phyloP scores from a whole-genome alignment of 139 green algal genomes.

The Astrephomene gubernaculifera region DNA sequence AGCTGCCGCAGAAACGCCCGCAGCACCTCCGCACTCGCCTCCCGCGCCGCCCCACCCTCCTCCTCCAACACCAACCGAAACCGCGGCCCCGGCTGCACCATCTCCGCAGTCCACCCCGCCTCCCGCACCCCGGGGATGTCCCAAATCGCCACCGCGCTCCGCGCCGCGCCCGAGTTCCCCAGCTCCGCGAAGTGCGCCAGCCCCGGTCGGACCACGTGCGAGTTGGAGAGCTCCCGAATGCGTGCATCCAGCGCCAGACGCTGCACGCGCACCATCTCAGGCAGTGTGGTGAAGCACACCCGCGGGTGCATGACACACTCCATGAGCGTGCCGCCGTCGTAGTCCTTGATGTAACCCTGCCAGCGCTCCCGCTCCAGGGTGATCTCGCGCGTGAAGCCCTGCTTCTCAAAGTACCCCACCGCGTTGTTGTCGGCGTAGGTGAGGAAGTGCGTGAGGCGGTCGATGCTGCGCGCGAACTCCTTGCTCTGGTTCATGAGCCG shows the following conservation, averaged over 20 bases:
- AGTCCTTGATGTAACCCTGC: slow-evolving; percentile 98
- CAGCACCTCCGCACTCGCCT: slow-evolving; percentile 64
- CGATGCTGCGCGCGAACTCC: slow-evolving; percentile 80
- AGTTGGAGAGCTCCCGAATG: slow-evolving; percentile 78
- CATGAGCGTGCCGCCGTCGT: slow-evolving; percentile 99
- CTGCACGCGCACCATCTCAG: slow-evolving; percentile 55
- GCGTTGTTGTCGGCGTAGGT: slow-evolving; percentile 99
- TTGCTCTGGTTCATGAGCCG: slow-evolving; percentile 98
- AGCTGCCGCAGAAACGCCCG: slow-evolving; percentile 66
- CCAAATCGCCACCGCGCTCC: slow-evolving; percentile 45
- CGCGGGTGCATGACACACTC: slow-evolving; percentile 87
- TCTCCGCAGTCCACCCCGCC: slow-evolving; percentile 76
- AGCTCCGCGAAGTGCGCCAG: slow-evolving; percentile 50
- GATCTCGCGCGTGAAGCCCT: slow-evolving; percentile 94
- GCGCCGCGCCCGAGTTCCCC: neutral
- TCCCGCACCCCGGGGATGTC: slow-evolving; percentile 90
- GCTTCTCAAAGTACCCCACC: slow-evolving; percentile 98
- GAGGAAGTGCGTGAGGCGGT: slow-evolving; percentile 92
- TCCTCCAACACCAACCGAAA: slow-evolving; percentile 59
- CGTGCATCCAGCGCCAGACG: slow-evolving; percentile 63
- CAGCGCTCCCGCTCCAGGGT: slow-evolving; percentile 80
- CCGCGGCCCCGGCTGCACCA: neutral
- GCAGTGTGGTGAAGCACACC: slow-evolving; percentile 77
- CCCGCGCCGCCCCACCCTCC: slow-evolving; percentile 20
- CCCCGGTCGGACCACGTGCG: slow-evolving; percentile 83